Conservation (phyloP, 768 basidiomycete species). For the Rhizopogon rudus region DNA sequence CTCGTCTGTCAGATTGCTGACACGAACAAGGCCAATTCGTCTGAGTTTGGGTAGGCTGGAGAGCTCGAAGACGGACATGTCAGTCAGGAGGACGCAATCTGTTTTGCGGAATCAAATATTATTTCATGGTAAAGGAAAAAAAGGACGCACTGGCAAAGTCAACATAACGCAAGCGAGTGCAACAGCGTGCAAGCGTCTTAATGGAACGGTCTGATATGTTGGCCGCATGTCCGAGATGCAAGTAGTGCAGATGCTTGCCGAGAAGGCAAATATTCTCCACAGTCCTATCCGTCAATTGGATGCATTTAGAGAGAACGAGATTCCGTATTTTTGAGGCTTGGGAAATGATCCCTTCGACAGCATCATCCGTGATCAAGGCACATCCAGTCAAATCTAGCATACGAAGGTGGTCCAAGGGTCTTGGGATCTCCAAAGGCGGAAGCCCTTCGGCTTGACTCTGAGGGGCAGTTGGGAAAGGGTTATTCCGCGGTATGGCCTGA, state of each 20-base stretch:
- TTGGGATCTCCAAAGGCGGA: conserved; percentile 62
- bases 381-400: conserved; percentile 93
- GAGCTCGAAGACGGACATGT: conserved; percentile 91
- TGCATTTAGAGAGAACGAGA: conserved; percentile 84
- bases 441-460: conserved; percentile 36
- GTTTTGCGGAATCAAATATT: conserved; percentile 6
- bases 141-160: conserved; percentile 83
- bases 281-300: conserved; percentile 69
- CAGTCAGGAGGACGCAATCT: conserved; percentile 87
- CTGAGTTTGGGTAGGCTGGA: conserved; percentile 85
- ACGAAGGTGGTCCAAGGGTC: conserved; percentile 77
- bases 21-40: conserved; percentile 92
- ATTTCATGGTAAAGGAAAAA: not conserved
- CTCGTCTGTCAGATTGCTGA: conserved; percentile 89
- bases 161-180: conserved; percentile 89
- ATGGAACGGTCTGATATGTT: conserved; percentile 91
- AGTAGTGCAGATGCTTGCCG: conserved; percentile 90
- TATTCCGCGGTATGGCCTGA: conserved; percentile 27
- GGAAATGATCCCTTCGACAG: conserved; percentile 76
- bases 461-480: conserved; percentile 36
- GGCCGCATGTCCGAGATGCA: conserved; percentile 90
- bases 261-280: conserved; percentile 82
- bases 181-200: conserved; percentile 74
- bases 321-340: conserved; percentile 83
- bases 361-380: conserved; percentile 71